Base-by-base conservation (phyloP, 2,329 filamentous ascomycete species). In the Colletotrichum sidae region DNA sequence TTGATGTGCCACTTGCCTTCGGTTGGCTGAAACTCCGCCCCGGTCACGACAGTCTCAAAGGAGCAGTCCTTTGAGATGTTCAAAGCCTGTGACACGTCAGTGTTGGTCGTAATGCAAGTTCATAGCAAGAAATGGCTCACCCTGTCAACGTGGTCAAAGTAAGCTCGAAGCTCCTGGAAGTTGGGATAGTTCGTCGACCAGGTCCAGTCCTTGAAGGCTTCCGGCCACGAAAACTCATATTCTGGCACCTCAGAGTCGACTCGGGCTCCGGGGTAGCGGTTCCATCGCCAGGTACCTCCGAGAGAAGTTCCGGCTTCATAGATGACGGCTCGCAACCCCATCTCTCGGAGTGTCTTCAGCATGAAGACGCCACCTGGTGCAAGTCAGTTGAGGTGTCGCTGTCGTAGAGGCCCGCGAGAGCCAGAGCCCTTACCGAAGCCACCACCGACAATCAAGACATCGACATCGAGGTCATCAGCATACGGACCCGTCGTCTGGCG, bases 101-200 rank as follows among this genome's bases (percentile, higher is more conserved):
- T 11, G 3, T 25, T 8, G 10, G 5, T 11, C 0, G 15, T 7
- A 4, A 10, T 9, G 8, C 15, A 10, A 6, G 7, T 33, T 6
- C 8, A 3, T n/a, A n/a, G 8, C 8, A 3, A 39, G 7, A 1
- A 3, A 2, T 2, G 13, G n/a, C 37, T 13, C n/a, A 64, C 60
- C 61, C 84, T 83, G 58, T 88, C 87, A 15, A 88, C 82, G 54
- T 88, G 84, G 13, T 87, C 81, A 70, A 90, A 90, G 72, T 90
- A 90, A 4, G 73, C 71, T 11, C 83, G 79, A 1, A 90, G 77
- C 49, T 90, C 84, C 33, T 78, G 67, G 33, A 81, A 84, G 10
- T 74, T 80, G 1, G 86, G 85, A 54, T 86, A 88, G 61, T 83
- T 82, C 65, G 73, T 80, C 0, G 78, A 76, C 84, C 86, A 90